Base-by-base conservation (phyloP, 2,329 filamentous ascomycete species). In the Neonectria hederae region DNA sequence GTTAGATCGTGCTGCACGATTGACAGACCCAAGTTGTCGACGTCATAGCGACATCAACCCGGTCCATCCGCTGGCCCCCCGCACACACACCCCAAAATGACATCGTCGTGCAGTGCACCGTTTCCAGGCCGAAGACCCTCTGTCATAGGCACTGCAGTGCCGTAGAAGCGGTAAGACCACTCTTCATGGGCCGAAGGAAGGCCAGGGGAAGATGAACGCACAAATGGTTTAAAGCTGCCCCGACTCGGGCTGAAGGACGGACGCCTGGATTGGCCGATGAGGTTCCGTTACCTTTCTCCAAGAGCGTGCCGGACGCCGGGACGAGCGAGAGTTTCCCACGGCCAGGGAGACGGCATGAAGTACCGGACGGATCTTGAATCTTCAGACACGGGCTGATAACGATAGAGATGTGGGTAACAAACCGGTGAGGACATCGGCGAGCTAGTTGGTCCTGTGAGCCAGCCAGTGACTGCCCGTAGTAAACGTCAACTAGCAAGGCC, bases 51-150 rank as follows among this genome's bases (percentile, higher is more conserved):
- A 19, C 21, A 30, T 28, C n/a, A 59, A 43, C 45, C 46, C 19
- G 21, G 38, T 53, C 19, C 40, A 21, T 51, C 26, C 46, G 14
- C 52, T 21, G 19, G 40, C 52, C 32, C 28, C 21, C 46, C 48
- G 38, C 38, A 46, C 24, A n/a, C 46, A 17, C 24, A n/a, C 42
- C 43, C 30, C 19, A 32, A 43, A 48, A 72, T 72, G 69, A 72
- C 69, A 71, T 69, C 61, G 60, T 53, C 28, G 38, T 19, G 38
- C 38, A 42, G 38, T 21, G 17, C n/a, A 42, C 38, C 8, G 6
- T 9, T 32, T 56, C 42, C n/a, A 38, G 35, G 42, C 38, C 38
- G 38, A 42, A 21, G 38, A 32, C 24, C 24, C 24, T 26, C 24
- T 26, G 24, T 7, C 4, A 7, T 26, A 26, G 24, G 24, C 7